phyloP scores from a whole-genome alignment of 495 filamentous ascomycete genomes.

The Evernia prunastri region DNA sequence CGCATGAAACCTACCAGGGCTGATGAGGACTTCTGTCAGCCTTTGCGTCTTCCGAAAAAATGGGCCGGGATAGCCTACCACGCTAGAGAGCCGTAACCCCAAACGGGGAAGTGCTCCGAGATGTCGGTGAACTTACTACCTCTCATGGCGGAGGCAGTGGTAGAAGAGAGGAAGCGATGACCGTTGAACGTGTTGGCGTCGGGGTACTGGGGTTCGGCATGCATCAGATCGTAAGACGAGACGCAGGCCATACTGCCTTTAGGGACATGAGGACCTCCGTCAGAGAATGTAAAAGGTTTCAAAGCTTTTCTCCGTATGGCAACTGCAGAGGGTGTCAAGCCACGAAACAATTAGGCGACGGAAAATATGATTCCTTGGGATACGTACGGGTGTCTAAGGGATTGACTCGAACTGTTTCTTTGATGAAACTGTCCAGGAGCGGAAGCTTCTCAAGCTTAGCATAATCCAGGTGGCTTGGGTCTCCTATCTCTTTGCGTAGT shows the following conservation, averaged over 20 bases:
- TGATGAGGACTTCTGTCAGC: not conserved
- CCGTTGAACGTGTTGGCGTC: slow-evolving; percentile 2
- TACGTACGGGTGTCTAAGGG: slow-evolving; percentile 14
- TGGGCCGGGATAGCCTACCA: not conserved
- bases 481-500: slow-evolving; percentile 17
- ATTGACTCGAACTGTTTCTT: slow-evolving; percentile 12
- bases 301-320: slow-evolving; percentile 21
- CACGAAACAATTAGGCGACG: too few relatives aligned
- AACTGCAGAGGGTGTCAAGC: slow-evolving; percentile 14
- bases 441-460: slow-evolving; percentile 5
- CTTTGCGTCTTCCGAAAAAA: not conserved
- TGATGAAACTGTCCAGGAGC: slow-evolving; percentile 23
- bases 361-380: not conserved
- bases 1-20: not conserved
- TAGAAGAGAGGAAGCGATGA: slow-evolving; percentile 1
- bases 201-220: slow-evolving; percentile 9
- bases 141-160: not conserved
- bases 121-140: not conserved
- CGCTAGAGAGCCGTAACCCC: not conserved
- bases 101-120: not conserved
- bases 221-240: slow-evolving; percentile 16
- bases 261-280: slow-evolving; percentile 8
- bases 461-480: not conserved
- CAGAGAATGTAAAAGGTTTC: slow-evolving; percentile 19
- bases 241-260: slow-evolving; percentile 16